Percentiles rank a stretch among this genome's conserved stretches.
Conservation (phyloP, 306 rosid genomes). For the Gastrolobium bilobum region DNA sequence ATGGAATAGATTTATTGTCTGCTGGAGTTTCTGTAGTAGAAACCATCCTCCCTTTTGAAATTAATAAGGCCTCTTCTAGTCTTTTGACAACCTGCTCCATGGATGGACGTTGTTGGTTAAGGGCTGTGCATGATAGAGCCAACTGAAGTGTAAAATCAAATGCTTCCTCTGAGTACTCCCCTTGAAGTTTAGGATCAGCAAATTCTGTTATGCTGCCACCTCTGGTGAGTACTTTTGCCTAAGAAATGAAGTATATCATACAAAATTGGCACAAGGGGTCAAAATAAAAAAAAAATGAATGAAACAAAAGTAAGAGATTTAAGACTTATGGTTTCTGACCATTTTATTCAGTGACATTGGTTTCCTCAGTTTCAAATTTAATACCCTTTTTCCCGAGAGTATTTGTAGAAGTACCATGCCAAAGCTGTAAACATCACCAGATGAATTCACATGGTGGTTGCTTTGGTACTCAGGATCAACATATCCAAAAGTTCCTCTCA, state of each 20-base stretch:
- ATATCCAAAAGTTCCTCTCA: slow-evolving; percentile 78
- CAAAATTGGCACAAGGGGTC: slow-evolving; percentile 23
- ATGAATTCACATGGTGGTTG: slow-evolving; percentile 63
- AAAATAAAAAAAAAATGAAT: not conserved
- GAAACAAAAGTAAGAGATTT: slow-evolving; percentile 2
- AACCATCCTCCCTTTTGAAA: slow-evolving; percentile 45
- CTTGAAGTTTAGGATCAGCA: slow-evolving; percentile 57
- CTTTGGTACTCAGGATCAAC: slow-evolving; percentile 71
- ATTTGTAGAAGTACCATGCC: slow-evolving; percentile 74
- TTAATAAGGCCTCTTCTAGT: slow-evolving; percentile 51
- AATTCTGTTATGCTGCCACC: slow-evolving; percentile 48
- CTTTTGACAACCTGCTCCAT: slow-evolving; percentile 55
- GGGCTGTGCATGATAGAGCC: slow-evolving; percentile 62
- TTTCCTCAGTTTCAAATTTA: slow-evolving; percentile 60
- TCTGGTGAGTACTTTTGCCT: slow-evolving; percentile 52
- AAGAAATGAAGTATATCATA: slow-evolving; percentile 26
- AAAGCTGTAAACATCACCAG: slow-evolving; percentile 73
- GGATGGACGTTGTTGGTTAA: slow-evolving; percentile 51
- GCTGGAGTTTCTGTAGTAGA: slow-evolving; percentile 44
- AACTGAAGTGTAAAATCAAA: slow-evolving; percentile 50
- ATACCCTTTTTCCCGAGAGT: slow-evolving; percentile 70
- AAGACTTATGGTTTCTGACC: slow-evolving; percentile 49
- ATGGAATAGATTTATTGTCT: slow-evolving; percentile 29
- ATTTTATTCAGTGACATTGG: slow-evolving; percentile 69
- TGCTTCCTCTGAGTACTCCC: slow-evolving; percentile 56